These are phyloP conservation scores for Epichloe glyceriae DNA, from an alignment of 2,329 filamentous ascomycete species.

Conservation along the genomic window DNA sequence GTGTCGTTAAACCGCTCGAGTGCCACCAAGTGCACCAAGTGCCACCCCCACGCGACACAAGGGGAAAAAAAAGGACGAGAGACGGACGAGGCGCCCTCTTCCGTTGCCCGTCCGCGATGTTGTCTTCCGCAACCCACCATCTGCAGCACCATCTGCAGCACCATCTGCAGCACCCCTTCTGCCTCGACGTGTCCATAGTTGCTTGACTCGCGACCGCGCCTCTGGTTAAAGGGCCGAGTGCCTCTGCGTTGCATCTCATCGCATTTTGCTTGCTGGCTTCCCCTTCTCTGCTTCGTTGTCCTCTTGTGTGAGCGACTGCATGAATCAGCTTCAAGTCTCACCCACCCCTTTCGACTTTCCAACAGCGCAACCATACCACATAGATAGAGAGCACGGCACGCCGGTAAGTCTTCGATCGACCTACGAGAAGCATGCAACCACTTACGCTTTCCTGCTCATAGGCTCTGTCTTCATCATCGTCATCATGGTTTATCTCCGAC, in stretches of 20 bases:
- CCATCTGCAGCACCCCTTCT: slow-evolving; percentile 1
- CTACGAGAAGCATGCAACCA: not conserved
- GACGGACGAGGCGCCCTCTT: not conserved
- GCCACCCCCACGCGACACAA: not conserved
- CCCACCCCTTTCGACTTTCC: not conserved
- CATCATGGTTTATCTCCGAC: slow-evolving; percentile 85
- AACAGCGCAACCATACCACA: not conserved
- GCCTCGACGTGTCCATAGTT: not conserved
- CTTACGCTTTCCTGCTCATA: not conserved
- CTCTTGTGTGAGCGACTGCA: not conserved
- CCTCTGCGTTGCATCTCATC: not conserved
- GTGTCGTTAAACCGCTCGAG: no score
- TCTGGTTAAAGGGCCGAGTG: not conserved
- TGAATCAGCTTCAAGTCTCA: not conserved
- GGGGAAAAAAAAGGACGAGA: not conserved
- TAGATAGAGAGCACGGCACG: not conserved
- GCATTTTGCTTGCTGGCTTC: not conserved
- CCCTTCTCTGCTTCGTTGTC: not conserved
- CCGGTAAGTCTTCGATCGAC: not conserved
- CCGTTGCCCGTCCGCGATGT: not conserved
- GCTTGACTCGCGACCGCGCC: not conserved
- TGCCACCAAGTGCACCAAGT: not conserved
- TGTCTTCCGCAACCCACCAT: not conserved
- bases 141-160: slow-evolving; percentile 1
- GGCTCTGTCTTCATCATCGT: not conserved